Evolutionary conservation across 1,139 yeast species (phyloP), one percentile per base, ranked within the genome.

Genomic region (Debaryomycetaceae sp.): DNA sequence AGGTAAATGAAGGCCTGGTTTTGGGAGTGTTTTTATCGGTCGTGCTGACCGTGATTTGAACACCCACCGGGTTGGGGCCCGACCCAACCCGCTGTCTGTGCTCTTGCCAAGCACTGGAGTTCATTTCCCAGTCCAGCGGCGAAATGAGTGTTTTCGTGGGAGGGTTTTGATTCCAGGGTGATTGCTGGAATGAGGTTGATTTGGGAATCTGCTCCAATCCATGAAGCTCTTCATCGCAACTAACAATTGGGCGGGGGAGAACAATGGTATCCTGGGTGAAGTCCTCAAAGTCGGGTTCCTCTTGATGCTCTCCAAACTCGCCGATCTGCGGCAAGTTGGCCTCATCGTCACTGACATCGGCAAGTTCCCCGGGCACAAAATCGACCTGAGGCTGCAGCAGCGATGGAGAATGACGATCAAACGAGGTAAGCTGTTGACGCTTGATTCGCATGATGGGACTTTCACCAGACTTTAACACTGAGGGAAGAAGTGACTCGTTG

Each of bases 181-280:
- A 26, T 13, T 14, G 28, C 20, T 42, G 35, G n/a, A 23, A 27
- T 18, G 34, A 27, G 18, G 41, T 34, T 0, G 52, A 31, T 25
- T 37, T 40, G 5, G 70, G 68, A 22, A 64, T 61, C 18, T 42
- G 43, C 34, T 60, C 64, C 28, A 64, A 51, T 9, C 65, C 68
- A 15, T 31, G 34, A 5, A 30, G n/a, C 4, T 28, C 21, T n/a
- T 18, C 24, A 9, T n/a, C 16, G 10, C 19, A 16, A 15, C 23
- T 16, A 9, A 11, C 16, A 9, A n/a, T 16, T 15, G 18, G 16
- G n/a, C 27, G 8, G 23, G 5, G 25, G n/a, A 27, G 16, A 5
- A 30, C 25, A 5, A 17, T 11, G 12, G 33, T 40, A 16, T 40
- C 42, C 37, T 55, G 62, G 34, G 57, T 62, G 36, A 58, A 58